Evolutionary conservation across 2,329 filamentous ascomycete genomes (phyloP).

Genomic region (Stagonosporopsis chrysanthemi): DNA sequence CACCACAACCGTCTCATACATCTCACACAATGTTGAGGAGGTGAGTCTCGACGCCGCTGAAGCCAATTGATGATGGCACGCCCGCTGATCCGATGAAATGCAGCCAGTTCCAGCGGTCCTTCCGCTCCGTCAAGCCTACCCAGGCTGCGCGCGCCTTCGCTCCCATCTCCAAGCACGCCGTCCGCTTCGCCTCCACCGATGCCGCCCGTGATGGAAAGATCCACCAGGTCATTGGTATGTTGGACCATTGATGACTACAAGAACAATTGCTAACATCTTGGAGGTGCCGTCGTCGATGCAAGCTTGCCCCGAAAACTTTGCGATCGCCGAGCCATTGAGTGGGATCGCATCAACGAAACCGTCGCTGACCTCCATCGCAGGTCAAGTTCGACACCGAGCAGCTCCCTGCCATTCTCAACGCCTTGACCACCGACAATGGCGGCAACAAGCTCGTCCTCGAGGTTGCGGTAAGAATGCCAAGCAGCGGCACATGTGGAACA

Average conservation of each 20-base stretch:
- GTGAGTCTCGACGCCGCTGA: conserved; percentile 51
- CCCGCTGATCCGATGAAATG: conserved; percentile 52
- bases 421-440: conserved; percentile 88
- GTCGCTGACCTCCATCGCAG: conserved; percentile 56
- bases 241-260: neutral
- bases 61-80: conserved; percentile 49
- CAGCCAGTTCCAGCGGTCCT: conserved; percentile 40
- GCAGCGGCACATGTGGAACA: conserved; percentile 29
- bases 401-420: conserved; percentile 97
- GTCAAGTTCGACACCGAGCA: conserved; percentile 97
- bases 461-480: conserved; percentile 78
- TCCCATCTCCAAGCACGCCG: conserved; percentile 63
- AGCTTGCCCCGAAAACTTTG: conserved; percentile 54
- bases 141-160: conserved; percentile 59
- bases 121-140: conserved; percentile 60
- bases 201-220: conserved; percentile 67
- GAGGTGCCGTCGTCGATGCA: conserved; percentile 92
- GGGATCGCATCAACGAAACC: conserved; percentile 32
- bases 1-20: conserved; percentile 49
- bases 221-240: conserved; percentile 77
- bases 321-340: conserved; percentile 37
- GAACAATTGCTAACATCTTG: neutral
- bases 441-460: conserved; percentile 95
- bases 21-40: conserved; percentile 68
- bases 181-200: conserved; percentile 69